Percentiles rank a stretch among this genome's conserved stretches.
Evolutionary conservation across 805 yeast species (phyloP).

Genomic region (Candida tammaniensis): DNA sequence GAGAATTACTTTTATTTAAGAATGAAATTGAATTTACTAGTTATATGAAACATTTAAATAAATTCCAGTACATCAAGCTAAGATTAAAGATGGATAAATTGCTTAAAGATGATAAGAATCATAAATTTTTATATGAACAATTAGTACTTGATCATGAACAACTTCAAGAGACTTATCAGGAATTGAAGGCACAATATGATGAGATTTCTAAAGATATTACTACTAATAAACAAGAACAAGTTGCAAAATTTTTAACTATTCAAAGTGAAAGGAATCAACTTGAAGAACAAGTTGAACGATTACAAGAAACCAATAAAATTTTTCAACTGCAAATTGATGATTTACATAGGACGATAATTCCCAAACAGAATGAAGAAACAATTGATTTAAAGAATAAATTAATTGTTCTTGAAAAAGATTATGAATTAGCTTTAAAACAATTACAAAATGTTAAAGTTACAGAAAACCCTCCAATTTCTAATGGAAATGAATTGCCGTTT

Average conservation of each 20-base stretch:
- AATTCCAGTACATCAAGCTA: conserved; percentile 13
- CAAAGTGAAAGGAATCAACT: conserved; percentile 2
- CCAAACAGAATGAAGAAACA: conserved; percentile 23
- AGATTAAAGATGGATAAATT: conserved; percentile 12
- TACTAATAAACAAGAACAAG: conserved; percentile 11
- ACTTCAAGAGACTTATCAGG: background rate
- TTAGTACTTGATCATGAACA: conserved; percentile 2
- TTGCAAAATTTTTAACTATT: conserved; percentile 4
- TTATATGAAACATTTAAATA: conserved; percentile 44
- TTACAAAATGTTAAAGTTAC: background rate
- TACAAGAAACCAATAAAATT: background rate
- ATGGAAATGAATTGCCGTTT: no score
- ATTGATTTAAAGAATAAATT: conserved; percentile 15
- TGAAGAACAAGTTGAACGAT: conserved; percentile 1
- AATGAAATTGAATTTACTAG: conserved; percentile 63
- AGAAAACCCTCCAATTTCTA: background rate
- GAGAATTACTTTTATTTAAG: conserved; percentile 54
- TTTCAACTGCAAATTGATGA: conserved; percentile 8
- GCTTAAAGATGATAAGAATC: conserved; percentile 7
- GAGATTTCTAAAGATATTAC: background rate
- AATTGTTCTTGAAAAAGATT: conserved; percentile 12
- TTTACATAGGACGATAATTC: conserved; percentile 15
- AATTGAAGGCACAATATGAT: conserved; percentile 14
- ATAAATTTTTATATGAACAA: conserved; percentile 2
- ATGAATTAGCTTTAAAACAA: conserved; percentile 4